phyloP scores from a whole-genome alignment of 1,139 yeast genomes.

The Nakaseomyces uthaithaninus region DNA sequence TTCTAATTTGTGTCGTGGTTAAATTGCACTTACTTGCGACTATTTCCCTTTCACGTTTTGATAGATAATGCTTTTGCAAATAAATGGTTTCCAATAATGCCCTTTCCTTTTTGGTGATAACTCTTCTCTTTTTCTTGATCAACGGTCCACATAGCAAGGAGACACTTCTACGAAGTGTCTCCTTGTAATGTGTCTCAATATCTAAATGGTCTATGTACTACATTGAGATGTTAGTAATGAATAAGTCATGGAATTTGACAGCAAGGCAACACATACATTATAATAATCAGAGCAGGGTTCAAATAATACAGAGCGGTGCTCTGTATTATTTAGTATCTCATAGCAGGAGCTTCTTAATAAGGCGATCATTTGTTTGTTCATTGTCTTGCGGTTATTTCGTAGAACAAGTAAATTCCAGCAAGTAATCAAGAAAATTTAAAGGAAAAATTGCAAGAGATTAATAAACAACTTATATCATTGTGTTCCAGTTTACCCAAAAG shows the following conservation, averaged over 20 bases:
- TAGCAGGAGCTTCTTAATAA: too few species aligned
- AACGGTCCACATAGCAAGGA: background rate
- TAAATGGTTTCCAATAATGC: slow-evolving; percentile 14
- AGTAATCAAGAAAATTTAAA: slow-evolving; percentile 8
- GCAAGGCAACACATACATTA: too few species aligned
- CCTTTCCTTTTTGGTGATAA: slow-evolving; percentile 8
- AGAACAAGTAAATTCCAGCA: background rate
- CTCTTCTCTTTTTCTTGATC: background rate
- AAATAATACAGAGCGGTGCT: background rate
- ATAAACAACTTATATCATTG: slow-evolving; percentile 8
- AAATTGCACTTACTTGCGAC: slow-evolving; percentile 16
- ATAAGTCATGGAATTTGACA: too few species aligned
- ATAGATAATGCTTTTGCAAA: slow-evolving; percentile 14
- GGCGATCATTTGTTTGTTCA: too few species aligned
- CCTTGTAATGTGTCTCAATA: background rate
- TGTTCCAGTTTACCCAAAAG: slow-evolving; percentile 9
- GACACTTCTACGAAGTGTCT: background rate
- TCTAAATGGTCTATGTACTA: background rate
- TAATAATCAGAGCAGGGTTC: background rate
- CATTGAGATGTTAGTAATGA: background rate
- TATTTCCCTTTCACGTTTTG: slow-evolving; percentile 14
- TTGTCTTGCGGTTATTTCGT: too few species aligned
- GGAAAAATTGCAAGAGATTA: slow-evolving; percentile 9
- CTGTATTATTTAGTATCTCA: background rate
- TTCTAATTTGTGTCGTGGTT: slow-evolving; percentile 15